Evolutionary conservation across 2,329 filamentous ascomycete species (phyloP).

Genomic region (Neonectria magnoliae): DNA sequence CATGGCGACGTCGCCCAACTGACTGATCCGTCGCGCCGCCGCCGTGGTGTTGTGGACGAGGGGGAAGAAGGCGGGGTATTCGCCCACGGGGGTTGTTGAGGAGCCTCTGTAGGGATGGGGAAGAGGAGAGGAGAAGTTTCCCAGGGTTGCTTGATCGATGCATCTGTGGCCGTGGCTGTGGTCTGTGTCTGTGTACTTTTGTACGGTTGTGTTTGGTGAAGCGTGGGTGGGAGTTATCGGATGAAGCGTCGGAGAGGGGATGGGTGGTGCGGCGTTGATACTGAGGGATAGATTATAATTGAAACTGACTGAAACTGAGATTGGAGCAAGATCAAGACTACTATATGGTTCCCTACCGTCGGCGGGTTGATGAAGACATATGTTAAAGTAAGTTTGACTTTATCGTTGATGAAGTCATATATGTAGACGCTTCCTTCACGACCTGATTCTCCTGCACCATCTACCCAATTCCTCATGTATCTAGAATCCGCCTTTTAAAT

Average conservation of each 20-base stretch:
- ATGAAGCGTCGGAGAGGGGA: background rate
- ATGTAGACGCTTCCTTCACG: background rate
- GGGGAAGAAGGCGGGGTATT: constrained; percentile 44
- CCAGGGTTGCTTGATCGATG: too few species aligned
- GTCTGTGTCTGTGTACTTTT: background rate
- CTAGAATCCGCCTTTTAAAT: too few species aligned
- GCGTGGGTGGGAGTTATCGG: background rate
- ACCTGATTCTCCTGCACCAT: background rate
- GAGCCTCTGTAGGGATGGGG: constrained; percentile 34
- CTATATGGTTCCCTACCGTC: background rate
- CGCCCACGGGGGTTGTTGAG: constrained; percentile 45
- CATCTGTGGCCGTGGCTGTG: background rate
- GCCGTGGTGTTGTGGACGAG: constrained; percentile 42
- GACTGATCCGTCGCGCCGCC: constrained; percentile 48
- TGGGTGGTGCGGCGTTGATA: background rate
- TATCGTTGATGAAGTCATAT: background rate
- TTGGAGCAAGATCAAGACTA: background rate
- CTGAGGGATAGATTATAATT: background rate
- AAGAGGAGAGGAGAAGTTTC: too few species aligned
- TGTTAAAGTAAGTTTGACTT: too few species aligned
- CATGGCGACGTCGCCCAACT: constrained; percentile 60
- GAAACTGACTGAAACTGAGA: background rate
- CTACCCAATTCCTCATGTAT: background rate
- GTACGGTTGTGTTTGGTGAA: too few species aligned
- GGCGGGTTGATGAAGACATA: background rate